Evolutionary conservation across 345 rosid species (phyloP).

Genomic region (Jatropha curcas): DNA sequence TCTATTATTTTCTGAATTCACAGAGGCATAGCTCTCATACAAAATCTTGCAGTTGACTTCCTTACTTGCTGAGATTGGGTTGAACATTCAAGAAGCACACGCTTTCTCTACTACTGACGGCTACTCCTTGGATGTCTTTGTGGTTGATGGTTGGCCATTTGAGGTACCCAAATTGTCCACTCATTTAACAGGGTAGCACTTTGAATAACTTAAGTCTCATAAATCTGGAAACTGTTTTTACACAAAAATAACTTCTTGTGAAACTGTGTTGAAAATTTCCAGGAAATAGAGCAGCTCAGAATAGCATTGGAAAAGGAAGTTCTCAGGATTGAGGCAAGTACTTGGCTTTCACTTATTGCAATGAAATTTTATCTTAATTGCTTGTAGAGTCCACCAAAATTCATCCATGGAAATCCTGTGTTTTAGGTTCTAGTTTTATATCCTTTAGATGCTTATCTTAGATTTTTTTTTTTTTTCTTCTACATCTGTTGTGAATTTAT

Average conservation of each 20-base stretch:
- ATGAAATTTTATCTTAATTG: neutral
- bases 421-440: neutral
- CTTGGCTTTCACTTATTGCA: slow-evolving; percentile 1
- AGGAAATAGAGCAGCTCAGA: slow-evolving; percentile 82
- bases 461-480: too few relatives aligned
- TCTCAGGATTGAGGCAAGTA: slow-evolving; percentile 68
- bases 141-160: slow-evolving; percentile 99
- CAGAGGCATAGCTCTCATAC: slow-evolving; percentile 16
- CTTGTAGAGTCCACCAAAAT: neutral
- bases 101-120: slow-evolving; percentile 94
- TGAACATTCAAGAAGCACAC: slow-evolving; percentile 98
- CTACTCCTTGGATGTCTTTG: slow-evolving; percentile 94
- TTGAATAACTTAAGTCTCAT: slow-evolving; percentile 1
- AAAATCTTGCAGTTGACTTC: slow-evolving; percentile 76
- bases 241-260: slow-evolving; percentile 19
- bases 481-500: neutral
- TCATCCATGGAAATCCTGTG: neutral
- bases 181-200: neutral
- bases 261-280: slow-evolving; percentile 31
- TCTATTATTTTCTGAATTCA: neutral
- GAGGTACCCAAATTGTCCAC: slow-evolving; percentile 54
- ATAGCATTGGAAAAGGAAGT: slow-evolving; percentile 72
- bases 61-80: slow-evolving; percentile 83
- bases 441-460: neutral
- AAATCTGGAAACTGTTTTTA: slow-evolving; percentile 10